Conservation (phyloP, 805 yeast species). For the Candida chilensis region DNA sequence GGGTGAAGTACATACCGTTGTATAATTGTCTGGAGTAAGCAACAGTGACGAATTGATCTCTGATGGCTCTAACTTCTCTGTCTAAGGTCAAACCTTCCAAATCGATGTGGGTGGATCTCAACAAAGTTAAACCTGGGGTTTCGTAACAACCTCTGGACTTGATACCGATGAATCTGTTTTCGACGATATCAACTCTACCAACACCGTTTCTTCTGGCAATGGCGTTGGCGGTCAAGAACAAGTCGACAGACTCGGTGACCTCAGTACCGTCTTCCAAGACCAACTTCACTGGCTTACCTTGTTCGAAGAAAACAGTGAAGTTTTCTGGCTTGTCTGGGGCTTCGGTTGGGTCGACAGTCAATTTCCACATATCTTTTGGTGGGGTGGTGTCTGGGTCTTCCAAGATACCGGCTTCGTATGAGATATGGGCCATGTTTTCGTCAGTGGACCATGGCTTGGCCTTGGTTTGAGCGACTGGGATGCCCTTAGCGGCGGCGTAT, state of each 20-base stretch:
- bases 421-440: slow-evolving; percentile 98
- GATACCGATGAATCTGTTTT: slow-evolving; percentile 97
- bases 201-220: slow-evolving; percentile 99
- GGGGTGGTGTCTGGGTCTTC: slow-evolving; percentile 99
- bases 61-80: slow-evolving; percentile 94
- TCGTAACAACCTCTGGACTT: slow-evolving; percentile 99
- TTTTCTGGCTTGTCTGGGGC: slow-evolving; percentile 94
- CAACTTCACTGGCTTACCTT: slow-evolving; percentile 85
- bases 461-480: slow-evolving; percentile 94
- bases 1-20: slow-evolving; percentile 97
- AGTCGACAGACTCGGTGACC: slow-evolving; percentile 83
- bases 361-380: slow-evolving; percentile 99
- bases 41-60: slow-evolving; percentile 94
- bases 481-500: slow-evolving; percentile 85
- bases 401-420: slow-evolving; percentile 98
- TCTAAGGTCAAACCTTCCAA: slow-evolving; percentile 95
- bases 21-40: slow-evolving; percentile 83
- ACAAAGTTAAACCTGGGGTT: slow-evolving; percentile 94
- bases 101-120: slow-evolving; percentile 92
- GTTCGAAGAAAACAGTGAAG: slow-evolving; percentile 69
- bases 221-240: slow-evolving; percentile 87
- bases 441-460: slow-evolving; percentile 99
- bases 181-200: slow-evolving; percentile 98
- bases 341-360: slow-evolving; percentile 90
- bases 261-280: slow-evolving; percentile 50